Evolutionary conservation across 176 grass and related monocot species (phyloP), one percentile per base, ranked within the genome.

Genomic region (Poa annua): DNA sequence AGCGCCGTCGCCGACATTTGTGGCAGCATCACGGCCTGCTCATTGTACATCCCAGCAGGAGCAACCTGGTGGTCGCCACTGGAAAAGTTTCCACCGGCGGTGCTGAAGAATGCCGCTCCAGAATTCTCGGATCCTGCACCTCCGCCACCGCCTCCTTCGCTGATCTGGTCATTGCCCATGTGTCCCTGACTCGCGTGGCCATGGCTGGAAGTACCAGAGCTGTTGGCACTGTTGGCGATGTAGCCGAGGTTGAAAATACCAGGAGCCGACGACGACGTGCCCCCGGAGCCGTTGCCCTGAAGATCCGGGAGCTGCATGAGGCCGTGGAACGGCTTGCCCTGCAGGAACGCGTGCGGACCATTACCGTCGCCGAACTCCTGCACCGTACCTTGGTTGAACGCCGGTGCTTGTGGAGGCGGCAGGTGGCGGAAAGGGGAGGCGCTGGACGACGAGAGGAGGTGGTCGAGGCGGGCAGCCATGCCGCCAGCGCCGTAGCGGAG

Each of bases 1-100:
- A 99, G 79, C 26, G 89, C 89, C 13, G 96, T 99, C 50, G 96
- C 96, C 15, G 96, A 99, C 96, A 99, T 99, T 78, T 91, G 93
- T 42, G 91, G 89, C 66, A 96, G 78, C 73, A 86, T 81, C 33
- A 74, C 35, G 22, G 78, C 22, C 55, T 84, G 85, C 6, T 99
- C 96, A 24, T 75, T 89, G 77, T 92, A 92, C 76, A 91, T 86
- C 74, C 88, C 84, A 2, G 80, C 80, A 7, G 86, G 74, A 19
- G 83, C 63, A 77, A 91, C 74, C 41, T 90, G 88, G 66, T 91
- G 94, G 20, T 89, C 92, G 13, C 74, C 88, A 14, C 75, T 17
- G 60, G 71, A 62, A 4, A 95, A 83, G 41, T 83, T 93, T 17
- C 86, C 86, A 13, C 91, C 76, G 6, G 78, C 73, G 6, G 45